phyloP scores from a whole-genome alignment of 306 rosid species.

The Phaseolus lunatus region DNA sequence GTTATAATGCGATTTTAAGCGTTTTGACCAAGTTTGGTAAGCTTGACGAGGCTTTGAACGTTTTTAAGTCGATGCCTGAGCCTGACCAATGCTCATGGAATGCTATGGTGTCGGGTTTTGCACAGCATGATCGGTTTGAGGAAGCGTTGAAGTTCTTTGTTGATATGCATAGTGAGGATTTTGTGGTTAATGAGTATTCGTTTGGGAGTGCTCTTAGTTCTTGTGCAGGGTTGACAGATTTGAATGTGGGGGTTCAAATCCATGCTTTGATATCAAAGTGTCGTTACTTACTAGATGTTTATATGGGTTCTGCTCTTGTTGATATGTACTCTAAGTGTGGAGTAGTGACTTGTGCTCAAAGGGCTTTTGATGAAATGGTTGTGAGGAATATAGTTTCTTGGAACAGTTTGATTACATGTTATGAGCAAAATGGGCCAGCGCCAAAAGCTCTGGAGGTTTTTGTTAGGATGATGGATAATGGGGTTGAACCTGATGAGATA shows the following conservation, averaged over 20 bases:
- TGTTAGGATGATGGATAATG: conserved; percentile 57
- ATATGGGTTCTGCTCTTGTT: conserved; percentile 64
- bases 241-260: conserved; percentile 60
- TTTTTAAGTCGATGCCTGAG: conserved; percentile 54
- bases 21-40: conserved; percentile 47
- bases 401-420: conserved; percentile 72
- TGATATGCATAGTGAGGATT: conserved; percentile 57
- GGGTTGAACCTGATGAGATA: conserved; percentile 62
- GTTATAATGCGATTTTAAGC: conserved; percentile 54
- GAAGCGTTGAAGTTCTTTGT: conserved; percentile 55
- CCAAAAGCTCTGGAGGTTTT: conserved; percentile 58
- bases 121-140: conserved; percentile 50
- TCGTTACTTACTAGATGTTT: conserved; percentile 49
- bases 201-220: conserved; percentile 66
- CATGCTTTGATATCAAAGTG: conserved; percentile 57
- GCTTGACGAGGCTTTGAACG: conserved; percentile 56
- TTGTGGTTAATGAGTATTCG: conserved; percentile 57
- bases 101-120: conserved; percentile 58
- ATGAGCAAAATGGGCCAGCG: conserved; percentile 69
- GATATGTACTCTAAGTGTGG: conserved; percentile 70
- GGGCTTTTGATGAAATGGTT: conserved; percentile 59
- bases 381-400: conserved; percentile 63
- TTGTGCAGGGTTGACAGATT: conserved; percentile 59
- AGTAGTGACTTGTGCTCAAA: conserved; percentile 56
- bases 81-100: conserved; percentile 72